Evolutionary conservation across 306 rosid genomes (phyloP).

Genomic region (Oxytropis ochrocephala): DNA sequence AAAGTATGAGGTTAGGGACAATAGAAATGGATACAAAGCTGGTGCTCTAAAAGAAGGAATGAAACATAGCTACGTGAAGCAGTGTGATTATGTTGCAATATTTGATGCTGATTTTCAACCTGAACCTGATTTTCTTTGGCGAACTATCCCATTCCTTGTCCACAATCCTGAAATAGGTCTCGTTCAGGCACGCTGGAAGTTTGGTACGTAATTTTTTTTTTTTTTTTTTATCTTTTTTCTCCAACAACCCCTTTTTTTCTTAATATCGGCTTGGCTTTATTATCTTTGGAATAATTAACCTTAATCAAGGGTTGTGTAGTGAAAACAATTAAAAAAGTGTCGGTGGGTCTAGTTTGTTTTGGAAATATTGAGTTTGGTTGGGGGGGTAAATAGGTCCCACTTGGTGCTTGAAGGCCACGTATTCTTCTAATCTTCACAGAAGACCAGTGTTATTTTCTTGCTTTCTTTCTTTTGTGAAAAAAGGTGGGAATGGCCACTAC

Average conservation of each 20-base stretch:
- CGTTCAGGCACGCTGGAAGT: slow-evolving; percentile 84
- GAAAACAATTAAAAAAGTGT: slow-evolving; percentile 21
- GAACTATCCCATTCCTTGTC: slow-evolving; percentile 64
- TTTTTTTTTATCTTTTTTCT: neutral
- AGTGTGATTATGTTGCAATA: slow-evolving; percentile 71
- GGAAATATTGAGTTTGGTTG: neutral
- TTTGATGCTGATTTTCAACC: slow-evolving; percentile 96
- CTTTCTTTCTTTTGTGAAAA: neutral
- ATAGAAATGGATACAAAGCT: slow-evolving; percentile 79
- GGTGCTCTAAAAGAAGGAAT: slow-evolving; percentile 86
- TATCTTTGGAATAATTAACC: neutral
- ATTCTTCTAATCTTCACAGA: neutral
- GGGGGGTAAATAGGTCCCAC: neutral
- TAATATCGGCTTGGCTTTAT: neutral
- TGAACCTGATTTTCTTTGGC: slow-evolving; percentile 64
- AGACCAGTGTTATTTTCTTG: neutral
- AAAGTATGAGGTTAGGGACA: slow-evolving; percentile 74
- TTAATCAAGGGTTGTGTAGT: neutral
- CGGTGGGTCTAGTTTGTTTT: slow-evolving; percentile 32
- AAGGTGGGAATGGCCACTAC: neutral
- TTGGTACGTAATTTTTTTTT: slow-evolving; percentile 36
- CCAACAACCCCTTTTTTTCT: no score
- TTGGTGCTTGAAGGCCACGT: slow-evolving; percentile 3
- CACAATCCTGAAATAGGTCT: slow-evolving; percentile 64
- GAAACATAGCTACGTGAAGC: slow-evolving; percentile 58